These are phyloP conservation scores for Cucumis variabilis DNA, from an alignment of 331 rosid species.

Conservation along the genomic window DNA sequence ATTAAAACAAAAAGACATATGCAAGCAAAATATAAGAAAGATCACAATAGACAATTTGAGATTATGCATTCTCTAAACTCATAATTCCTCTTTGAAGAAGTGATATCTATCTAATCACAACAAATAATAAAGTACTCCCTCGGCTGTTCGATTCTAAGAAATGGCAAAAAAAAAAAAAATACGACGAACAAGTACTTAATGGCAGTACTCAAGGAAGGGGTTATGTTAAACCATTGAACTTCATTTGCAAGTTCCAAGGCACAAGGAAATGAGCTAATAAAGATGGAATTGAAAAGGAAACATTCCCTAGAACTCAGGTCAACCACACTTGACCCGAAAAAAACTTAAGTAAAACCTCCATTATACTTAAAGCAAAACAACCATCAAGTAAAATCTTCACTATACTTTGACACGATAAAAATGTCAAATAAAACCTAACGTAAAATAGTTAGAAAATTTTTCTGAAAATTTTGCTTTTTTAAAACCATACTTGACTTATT, in stretches of 20 bases:
- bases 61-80: neutral
- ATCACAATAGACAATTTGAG: neutral
- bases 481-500: no score
- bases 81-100: neutral
- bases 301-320: no score
- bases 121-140: neutral
- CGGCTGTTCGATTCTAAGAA: neutral
- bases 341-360: no score
- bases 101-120: neutral
- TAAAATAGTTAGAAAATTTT: no score
- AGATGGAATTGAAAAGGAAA: neutral
- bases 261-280: neutral
- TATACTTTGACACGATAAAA: no score
- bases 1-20: conserved; percentile 2
- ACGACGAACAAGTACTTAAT: neutral
- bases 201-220: neutral
- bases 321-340: no score
- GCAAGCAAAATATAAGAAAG: neutral
- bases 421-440: no score
- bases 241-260: neutral
- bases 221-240: neutral
- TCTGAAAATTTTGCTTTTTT: no score
- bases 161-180: neutral
- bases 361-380: no score
- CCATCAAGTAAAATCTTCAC: no score